Evolutionary conservation across 768 basidiomycete species (phyloP).

Genomic region (Suillus subluteus): DNA sequence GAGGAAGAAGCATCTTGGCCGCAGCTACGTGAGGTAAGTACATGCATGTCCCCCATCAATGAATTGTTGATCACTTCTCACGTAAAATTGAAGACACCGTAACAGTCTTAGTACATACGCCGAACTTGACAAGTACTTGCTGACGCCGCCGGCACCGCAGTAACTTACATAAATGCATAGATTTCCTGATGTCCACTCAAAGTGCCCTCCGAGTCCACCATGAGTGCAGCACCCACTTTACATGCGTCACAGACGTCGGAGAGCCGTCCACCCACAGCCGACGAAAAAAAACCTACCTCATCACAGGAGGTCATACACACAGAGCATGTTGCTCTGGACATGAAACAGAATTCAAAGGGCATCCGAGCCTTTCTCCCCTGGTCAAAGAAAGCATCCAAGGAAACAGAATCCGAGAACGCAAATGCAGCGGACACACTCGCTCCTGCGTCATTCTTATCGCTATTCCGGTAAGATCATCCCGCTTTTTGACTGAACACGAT

Average conservation of each 20-base stretch:
- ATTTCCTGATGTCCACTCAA: background rate
- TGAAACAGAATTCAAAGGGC: conserved; percentile 16
- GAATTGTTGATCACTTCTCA: background rate
- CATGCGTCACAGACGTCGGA: conserved; percentile 29
- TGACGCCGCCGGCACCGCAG: background rate
- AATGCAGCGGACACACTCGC: conserved; percentile 35
- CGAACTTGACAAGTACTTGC: background rate
- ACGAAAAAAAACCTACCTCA: conserved; percentile 47
- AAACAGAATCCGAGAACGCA: conserved; percentile 9
- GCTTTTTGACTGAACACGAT: background rate
- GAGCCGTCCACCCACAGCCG: conserved; percentile 45
- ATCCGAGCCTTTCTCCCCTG: conserved; percentile 44
- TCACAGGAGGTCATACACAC: background rate
- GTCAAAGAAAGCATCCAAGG: conserved; percentile 35
- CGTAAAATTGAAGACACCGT: background rate
- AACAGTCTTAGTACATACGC: background rate
- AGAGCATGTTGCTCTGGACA: background rate
- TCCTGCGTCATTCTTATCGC: conserved; percentile 44
- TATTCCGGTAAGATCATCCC: conserved; percentile 49
- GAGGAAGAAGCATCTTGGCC: background rate
- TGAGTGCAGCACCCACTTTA: background rate
- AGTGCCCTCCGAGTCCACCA: background rate
- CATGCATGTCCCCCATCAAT: background rate
- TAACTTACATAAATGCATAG: background rate
- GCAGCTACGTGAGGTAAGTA: background rate